phyloP scores from a whole-genome alignment of 805 yeast species.

The Sporopachydermia quercuum region DNA sequence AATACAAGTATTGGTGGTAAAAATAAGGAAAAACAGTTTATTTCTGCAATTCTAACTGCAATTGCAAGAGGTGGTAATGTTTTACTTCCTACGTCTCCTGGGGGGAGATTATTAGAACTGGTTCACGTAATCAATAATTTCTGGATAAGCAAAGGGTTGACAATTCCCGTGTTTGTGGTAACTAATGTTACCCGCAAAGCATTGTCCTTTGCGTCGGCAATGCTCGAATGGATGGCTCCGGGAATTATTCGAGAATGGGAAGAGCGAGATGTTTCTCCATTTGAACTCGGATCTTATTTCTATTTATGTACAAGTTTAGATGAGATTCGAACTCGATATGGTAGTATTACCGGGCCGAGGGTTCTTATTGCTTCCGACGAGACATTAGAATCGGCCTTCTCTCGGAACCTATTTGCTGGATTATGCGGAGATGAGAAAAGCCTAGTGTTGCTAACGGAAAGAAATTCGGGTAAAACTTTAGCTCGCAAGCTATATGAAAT shows the following conservation, averaged over 20 bases:
- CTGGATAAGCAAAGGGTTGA: constrained; percentile 26
- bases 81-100: constrained; percentile 64
- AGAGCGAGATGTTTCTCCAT: constrained; percentile 54
- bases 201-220: constrained; percentile 67
- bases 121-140: constrained; percentile 59
- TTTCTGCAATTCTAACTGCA: constrained; percentile 48
- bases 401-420: constrained; percentile 22
- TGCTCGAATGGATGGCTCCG: constrained; percentile 93
- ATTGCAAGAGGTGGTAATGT: constrained; percentile 68
- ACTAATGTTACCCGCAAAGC: constrained; percentile 69
- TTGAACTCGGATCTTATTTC: constrained; percentile 33
- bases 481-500: constrained; percentile 34
- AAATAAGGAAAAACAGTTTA: constrained; percentile 46
- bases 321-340: background rate
- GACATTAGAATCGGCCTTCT: constrained; percentile 47
- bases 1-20: constrained; percentile 46
- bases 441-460: constrained; percentile 64
- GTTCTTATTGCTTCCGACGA: constrained; percentile 67
- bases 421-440: constrained; percentile 52
- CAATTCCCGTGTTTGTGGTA: constrained; percentile 56
- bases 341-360: constrained; percentile 42
- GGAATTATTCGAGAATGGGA: constrained; percentile 82
- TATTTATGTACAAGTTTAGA: background rate
- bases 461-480: constrained; percentile 31
- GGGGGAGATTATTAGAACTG: constrained; percentile 72